Base-by-base conservation (phyloP, 495 filamentous ascomycete genomes). In the Podospora appendiculata region DNA sequence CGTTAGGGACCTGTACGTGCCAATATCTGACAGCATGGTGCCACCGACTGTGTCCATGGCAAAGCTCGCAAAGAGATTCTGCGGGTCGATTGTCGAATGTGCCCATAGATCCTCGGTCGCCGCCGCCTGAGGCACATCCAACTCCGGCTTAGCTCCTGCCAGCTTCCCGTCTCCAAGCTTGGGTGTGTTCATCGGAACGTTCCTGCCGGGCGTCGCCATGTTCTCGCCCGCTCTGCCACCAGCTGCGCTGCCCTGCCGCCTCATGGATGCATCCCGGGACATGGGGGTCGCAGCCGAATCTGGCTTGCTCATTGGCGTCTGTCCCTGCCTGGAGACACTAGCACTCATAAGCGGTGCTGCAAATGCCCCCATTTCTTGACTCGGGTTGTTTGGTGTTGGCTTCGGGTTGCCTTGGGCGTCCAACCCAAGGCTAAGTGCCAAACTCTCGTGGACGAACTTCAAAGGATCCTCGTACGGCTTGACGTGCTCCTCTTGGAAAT, bases 401-500 rank as follows among this genome's bases (percentile, higher is more conserved):
- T 66, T 71, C 1, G 55, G 11, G 13, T 67, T 67, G n/a, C 75
- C 77, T 36, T 80, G 70, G 39, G 62, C 17, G 53, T 81, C 77
- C 39, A 81, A 54, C 17, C 68, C 73, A 3, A 80, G 57, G 4
- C 63, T 59, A 32, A 57, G 40, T 9, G 74, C 72, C 11, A 79
- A 57, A 32, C 63, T 70, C 14, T 81, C 79, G 9, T 70, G 39
- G 11, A 69, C 61, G 53, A 70, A 86, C 33, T 70, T 68, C 6
- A 72, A n/a, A 0, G 82, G 77, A 50, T 86, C 67, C 41, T 75
- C 69, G 2, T 72, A 64, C 16, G 78, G 78, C 49, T 70, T 74
- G 38, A 72, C 57, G 47, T 86, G 82, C 59, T 79, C 79, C 33
- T 79, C 73, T 32, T 75, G 67, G 14, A 61, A 62, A 57, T 86